Percentiles rank a stretch among this genome's conserved stretches.
Conservation (phyloP, 1,139 yeast genomes). For the Meyerozyma guilliermondii region DNA sequence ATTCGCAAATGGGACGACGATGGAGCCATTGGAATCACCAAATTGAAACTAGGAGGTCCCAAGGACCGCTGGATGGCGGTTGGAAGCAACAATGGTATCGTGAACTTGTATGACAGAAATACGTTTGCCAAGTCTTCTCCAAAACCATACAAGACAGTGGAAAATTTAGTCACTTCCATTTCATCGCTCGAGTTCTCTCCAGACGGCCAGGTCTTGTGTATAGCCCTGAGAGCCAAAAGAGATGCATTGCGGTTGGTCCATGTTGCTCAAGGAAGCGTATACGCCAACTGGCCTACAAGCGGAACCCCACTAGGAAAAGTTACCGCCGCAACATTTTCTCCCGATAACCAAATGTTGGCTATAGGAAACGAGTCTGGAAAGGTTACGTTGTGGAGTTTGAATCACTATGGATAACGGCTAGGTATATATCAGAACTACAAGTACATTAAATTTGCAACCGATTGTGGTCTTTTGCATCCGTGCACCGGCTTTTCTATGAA, state of each 20-base stretch:
- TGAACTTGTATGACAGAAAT: constrained; percentile 72
- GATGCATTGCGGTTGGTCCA: constrained; percentile 88
- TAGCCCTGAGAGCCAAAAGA: constrained; percentile 80
- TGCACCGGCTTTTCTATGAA: constrained; percentile 11
- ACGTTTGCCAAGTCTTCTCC: constrained; percentile 17
- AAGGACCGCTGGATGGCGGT: constrained; percentile 80
- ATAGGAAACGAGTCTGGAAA: constrained; percentile 90
- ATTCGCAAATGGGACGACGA: constrained; percentile 78
- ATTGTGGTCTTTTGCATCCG: background rate
- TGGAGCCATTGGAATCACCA: constrained; percentile 81
- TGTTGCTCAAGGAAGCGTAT: constrained; percentile 81
- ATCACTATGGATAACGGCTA: constrained; percentile 61
- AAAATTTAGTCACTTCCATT: constrained; percentile 77
- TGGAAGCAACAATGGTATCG: constrained; percentile 87
- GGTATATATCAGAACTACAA: no score
- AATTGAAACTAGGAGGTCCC: constrained; percentile 73
- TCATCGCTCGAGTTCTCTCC: constrained; percentile 70
- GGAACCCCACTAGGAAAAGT: constrained; percentile 95
- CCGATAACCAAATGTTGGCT: constrained; percentile 77
- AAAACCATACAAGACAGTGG: constrained; percentile 57
- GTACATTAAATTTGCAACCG: no score
- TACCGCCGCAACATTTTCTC: constrained; percentile 76
- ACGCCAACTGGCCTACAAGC: constrained; percentile 95
- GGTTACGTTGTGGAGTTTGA: constrained; percentile 84
- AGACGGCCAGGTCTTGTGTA: constrained; percentile 85